Conservation (phyloP, 169 alveolate species). For the Eimeria acervulina region DNA sequence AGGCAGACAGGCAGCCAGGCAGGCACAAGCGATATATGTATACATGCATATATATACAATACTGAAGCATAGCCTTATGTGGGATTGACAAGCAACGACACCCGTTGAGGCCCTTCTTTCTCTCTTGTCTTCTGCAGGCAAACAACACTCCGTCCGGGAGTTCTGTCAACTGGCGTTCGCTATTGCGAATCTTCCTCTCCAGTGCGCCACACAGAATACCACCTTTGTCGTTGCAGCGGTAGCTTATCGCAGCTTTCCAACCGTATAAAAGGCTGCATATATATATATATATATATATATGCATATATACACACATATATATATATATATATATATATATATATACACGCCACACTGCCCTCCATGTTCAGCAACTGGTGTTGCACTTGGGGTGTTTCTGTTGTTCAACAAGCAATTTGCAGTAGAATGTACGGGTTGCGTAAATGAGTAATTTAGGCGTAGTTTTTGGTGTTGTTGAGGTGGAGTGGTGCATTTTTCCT, state of each 20-base stretch:
- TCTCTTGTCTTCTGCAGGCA: constrained; percentile 43
- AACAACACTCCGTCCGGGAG: constrained; percentile 82
- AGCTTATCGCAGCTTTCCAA: not conserved
- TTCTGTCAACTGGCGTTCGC: constrained; percentile 79
- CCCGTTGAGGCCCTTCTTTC: not conserved
- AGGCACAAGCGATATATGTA: no score
- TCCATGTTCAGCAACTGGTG: not conserved
- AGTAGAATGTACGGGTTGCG: not conserved
- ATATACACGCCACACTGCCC: not conserved
- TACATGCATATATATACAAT: no score
- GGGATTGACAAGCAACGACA: not conserved
- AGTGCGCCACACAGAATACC: constrained; percentile 4
- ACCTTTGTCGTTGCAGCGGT: not conserved
- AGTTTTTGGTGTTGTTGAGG: not conserved
- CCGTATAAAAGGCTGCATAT: no score
- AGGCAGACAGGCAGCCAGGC: no score
- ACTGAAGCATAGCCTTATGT: no score
- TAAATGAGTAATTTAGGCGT: not conserved
- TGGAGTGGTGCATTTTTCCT: not conserved
- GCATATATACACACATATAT: not conserved
- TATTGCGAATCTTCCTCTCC: constrained; percentile 54
- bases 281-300: no score
- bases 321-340: not conserved
- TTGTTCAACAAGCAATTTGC: not conserved
- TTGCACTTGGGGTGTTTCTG: not conserved